These are phyloP conservation scores for Rubia yunnanensis DNA, from an alignment of 257 asterid species.

Conservation along the genomic window DNA sequence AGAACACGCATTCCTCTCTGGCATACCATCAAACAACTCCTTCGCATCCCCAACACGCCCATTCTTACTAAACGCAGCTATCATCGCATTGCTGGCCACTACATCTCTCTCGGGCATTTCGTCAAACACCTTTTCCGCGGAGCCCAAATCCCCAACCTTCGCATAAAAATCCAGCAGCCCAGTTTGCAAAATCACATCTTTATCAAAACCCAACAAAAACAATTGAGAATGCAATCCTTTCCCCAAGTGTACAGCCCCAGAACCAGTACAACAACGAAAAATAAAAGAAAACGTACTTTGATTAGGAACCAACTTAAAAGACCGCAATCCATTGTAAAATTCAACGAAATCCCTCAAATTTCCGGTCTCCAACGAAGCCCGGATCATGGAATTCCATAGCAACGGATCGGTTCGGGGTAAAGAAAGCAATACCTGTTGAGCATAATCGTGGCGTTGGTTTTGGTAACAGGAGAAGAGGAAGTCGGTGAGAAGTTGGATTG, in stretches of 20 bases:
- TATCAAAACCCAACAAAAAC: conserved; percentile 19
- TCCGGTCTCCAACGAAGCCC: conserved; percentile 12
- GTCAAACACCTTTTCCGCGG: conserved; percentile 15
- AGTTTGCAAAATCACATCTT: conserved; percentile 25
- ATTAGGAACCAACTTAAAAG: conserved; percentile 14
- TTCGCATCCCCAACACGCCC: conserved; percentile 15
- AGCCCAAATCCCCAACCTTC: conserved; percentile 20
- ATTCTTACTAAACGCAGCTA: conserved; percentile 18
- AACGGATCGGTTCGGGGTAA: conserved; percentile 13
- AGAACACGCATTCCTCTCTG: conserved; percentile 18
- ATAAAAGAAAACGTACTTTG: conserved; percentile 14
- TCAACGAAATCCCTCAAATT: conserved; percentile 12
- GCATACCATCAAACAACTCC: conserved; percentile 22
- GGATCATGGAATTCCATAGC: conserved; percentile 23
- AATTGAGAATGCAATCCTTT: conserved; percentile 20
- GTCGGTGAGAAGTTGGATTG: conserved; percentile 10
- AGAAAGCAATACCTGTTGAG: conserved; percentile 7
- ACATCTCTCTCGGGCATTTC: conserved; percentile 30
- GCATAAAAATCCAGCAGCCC: conserved; percentile 25
- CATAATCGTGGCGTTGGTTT: conserved; percentile 8
- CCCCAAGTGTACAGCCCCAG: conserved; percentile 11
- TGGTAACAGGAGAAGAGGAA: conserved; percentile 16
- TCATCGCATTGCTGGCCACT: conserved; percentile 23
- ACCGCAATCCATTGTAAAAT: conserved; percentile 16
- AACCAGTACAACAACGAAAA: conserved; percentile 18